Base-by-base conservation (phyloP, 371 early-diverging fungal species). In the Neoconidiobolus thromboides region DNA sequence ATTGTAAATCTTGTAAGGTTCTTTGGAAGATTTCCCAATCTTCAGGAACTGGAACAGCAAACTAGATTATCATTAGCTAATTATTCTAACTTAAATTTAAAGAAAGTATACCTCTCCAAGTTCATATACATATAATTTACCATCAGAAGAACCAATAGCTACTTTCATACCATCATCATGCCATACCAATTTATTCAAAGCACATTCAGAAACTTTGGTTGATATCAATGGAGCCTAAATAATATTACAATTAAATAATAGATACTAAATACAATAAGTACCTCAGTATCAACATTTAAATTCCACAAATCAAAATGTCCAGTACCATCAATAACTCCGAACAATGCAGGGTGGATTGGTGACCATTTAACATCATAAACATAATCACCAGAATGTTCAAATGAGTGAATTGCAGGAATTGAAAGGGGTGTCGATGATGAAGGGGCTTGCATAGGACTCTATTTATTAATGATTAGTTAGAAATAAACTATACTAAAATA, bases 361-460 rank as follows among this genome's bases (percentile, higher is more conserved):
- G 90, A 91, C 97, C 97, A 96, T 66, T 85, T 83, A 4, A 86
- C 93, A 68, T 96, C 97, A 65, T 86, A 89, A 15, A 96, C 91
- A 69, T 94, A 94, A 67, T 96, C 96, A 63, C 89, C 86, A 3
- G 88, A 80, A 42, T 87, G 80, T 51, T 95, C 92, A 68, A 96
- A 93, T 7, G 91, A 86, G 65, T 86, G 80, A 52, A 96, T 68
- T 2, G 92, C 90, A 7, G 72, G 64, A 38, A 67, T 62, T 1
- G 76, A 67, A 40, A 72, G 68, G 39, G 79, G 69, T 14, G 77
- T 73, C 9, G 78, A 73, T 41, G 79, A 71, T 15, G 77, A 73
- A 12, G 77, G 75, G 0, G 81, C 73, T 46, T 82, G 66, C 65
- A 78, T 78, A 64, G 83, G 73, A n/a, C 74, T 69, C 9, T 82